These are phyloP conservation scores for Solanum virginianum DNA, from an alignment of 257 asterid genomes.

Conservation along the genomic window DNA sequence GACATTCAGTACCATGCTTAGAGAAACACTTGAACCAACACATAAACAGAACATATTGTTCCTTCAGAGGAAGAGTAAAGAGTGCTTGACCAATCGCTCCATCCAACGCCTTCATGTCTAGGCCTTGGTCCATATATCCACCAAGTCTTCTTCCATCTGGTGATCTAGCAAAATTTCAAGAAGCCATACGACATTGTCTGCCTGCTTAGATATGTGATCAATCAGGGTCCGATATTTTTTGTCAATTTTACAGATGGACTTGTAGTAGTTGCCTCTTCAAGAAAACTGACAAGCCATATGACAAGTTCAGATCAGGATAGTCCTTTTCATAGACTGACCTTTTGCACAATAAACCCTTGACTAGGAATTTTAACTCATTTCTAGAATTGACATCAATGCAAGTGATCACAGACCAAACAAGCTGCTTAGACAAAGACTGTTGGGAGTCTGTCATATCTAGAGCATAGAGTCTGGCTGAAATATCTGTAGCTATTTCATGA, in stretches of 20 bases:
- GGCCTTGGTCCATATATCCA: constrained; percentile 65
- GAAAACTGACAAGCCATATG: constrained; percentile 39
- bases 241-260: constrained; percentile 4
- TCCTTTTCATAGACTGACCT: constrained; percentile 58
- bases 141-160: constrained; percentile 70
- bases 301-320: constrained; percentile 32
- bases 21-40: constrained; percentile 76
- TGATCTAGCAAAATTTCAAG: constrained; percentile 78
- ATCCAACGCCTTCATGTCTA: constrained; percentile 64
- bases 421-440: constrained; percentile 49
- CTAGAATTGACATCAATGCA: constrained; percentile 51
- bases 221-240: constrained; percentile 41
- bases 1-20: constrained; percentile 56
- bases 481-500: constrained; percentile 30
- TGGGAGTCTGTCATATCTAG: constrained; percentile 33
- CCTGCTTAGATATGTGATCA: constrained; percentile 66
- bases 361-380: constrained; percentile 66
- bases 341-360: constrained; percentile 58
- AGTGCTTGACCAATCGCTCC: constrained; percentile 79
- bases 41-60: constrained; percentile 66
- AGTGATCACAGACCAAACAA: constrained; percentile 52
- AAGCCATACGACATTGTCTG: constrained; percentile 74
- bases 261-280: constrained; percentile 54
- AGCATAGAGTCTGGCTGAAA: constrained; percentile 46
- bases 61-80: constrained; percentile 78